phyloP scores from a whole-genome alignment of 345 rosid species.

The Brassica rapa region DNA sequence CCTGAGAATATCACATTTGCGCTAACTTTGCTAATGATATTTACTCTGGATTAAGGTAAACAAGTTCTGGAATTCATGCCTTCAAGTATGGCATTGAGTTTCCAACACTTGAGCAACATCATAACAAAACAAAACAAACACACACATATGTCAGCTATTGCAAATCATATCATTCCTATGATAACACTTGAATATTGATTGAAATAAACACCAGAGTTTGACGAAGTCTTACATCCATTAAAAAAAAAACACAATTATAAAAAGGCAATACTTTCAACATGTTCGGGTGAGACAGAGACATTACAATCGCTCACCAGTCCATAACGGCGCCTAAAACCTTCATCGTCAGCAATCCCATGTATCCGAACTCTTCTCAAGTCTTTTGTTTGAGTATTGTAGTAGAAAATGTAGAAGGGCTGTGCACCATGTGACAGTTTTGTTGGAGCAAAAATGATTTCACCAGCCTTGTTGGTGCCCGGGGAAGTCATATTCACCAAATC shows the following conservation, averaged over 20 bases:
- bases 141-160: background rate
- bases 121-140: background rate
- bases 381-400: background rate
- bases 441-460: background rate
- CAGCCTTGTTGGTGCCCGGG: slow-evolving; percentile 6
- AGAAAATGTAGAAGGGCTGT: background rate
- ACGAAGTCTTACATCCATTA: background rate
- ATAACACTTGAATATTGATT: background rate
- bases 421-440: background rate
- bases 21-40: no score
- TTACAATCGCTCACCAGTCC: background rate
- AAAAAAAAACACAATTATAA: background rate
- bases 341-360: background rate
- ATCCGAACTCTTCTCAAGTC: background rate
- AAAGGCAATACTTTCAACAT: background rate
- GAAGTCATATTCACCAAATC: background rate
- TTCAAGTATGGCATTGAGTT: background rate
- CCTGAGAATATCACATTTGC: no score
- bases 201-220: background rate
- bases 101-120: background rate
- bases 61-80: background rate
- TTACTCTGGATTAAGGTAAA: background rate
- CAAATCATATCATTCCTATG: background rate
- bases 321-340: background rate
- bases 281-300: background rate